These are phyloP conservation scores for Pyrus communis DNA, from an alignment of 306 rosid genomes.

Conservation along the genomic window DNA sequence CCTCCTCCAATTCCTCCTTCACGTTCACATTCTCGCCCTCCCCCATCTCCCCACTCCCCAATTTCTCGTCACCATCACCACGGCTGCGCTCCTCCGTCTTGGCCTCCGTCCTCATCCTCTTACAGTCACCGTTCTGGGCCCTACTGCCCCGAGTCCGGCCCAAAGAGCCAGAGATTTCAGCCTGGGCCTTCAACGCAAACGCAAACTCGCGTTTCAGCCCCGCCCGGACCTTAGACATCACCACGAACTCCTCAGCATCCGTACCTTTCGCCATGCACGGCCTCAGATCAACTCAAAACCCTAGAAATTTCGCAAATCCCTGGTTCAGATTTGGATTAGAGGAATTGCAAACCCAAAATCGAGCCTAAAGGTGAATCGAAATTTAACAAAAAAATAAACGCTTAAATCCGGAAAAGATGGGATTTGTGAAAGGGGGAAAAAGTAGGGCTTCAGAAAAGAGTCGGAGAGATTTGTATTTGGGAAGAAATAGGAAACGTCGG, in stretches of 20 bases:
- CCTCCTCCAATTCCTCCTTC: conserved; percentile 10
- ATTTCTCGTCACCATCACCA: background rate
- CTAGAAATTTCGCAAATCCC: background rate
- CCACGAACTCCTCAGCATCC: conserved; percentile 55
- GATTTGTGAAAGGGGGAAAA: background rate
- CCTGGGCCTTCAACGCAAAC: conserved; percentile 58
- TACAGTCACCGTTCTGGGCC: conserved; percentile 3
- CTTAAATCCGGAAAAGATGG: background rate
- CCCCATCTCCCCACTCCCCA: background rate
- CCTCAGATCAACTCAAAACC: conserved; percentile 3
- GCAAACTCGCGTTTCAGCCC: conserved; percentile 58
- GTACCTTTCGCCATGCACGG: conserved; percentile 76
- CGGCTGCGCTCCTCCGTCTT: conserved; percentile 12
- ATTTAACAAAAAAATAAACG: background rate
- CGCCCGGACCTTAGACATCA: conserved; percentile 58
- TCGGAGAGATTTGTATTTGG: background rate
- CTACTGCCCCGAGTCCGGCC: conserved; percentile 50
- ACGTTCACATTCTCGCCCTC: conserved; percentile 13
- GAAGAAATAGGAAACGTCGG: background rate
- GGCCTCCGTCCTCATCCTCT: conserved; percentile 26
- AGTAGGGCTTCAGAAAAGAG: background rate
- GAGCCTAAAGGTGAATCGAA: background rate
- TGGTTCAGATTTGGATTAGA: background rate
- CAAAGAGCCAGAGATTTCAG: conserved; percentile 36
- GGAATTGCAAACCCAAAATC: background rate